Evolutionary conservation across 768 basidiomycete species (phyloP), one percentile per base, ranked within the genome.

Genomic region (Leucosporidium creatinivorum): DNA sequence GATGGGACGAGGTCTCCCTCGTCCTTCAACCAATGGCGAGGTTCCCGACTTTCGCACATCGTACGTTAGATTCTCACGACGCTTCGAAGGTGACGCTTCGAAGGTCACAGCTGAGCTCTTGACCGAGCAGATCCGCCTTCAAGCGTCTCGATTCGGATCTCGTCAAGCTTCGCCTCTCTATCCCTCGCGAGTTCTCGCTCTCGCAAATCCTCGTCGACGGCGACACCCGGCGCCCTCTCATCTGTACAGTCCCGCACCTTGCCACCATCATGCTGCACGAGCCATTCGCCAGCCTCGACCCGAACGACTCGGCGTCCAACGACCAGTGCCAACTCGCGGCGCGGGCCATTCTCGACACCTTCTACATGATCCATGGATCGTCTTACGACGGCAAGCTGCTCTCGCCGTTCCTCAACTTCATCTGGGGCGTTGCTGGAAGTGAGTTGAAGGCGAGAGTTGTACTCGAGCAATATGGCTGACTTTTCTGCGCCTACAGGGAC

Each of bases 181-280:
- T 75, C 55, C 74, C 74, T 8, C 73, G 72, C 50, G 72, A 73
- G 55, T 69, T 68, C 58, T 63, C 66, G 60, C 63, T 80, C 26
- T 59, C 62, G 10, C 44, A 50, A 10, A 23, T 44, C 31, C 54
- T 66, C 26, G 50, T 62, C 10, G 44, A 62, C n/a, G 44, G 9
- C 21, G 70, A 71, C 48, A 44, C 62, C 31, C 61, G 67, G 18
- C 49, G 71, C 28, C 48, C 58, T 64, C 62, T 68, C 39, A 36
- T 68, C 10, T 72, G 71, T 51, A 62, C 63, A 13, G 57, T 75
- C 12, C 55, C 68, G n/a, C 68, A 68, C 48, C 49, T 49, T 4
- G 17, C 58, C 18, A 69, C 60, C 12, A 67, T 75, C 51, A 62
- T 73, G 15, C 52, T 75, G 17, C 74, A 75, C 63, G 74, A 75